phyloP scores from a whole-genome alignment of 116 monocot genomes.

The Cymodocea nodosa region DNA sequence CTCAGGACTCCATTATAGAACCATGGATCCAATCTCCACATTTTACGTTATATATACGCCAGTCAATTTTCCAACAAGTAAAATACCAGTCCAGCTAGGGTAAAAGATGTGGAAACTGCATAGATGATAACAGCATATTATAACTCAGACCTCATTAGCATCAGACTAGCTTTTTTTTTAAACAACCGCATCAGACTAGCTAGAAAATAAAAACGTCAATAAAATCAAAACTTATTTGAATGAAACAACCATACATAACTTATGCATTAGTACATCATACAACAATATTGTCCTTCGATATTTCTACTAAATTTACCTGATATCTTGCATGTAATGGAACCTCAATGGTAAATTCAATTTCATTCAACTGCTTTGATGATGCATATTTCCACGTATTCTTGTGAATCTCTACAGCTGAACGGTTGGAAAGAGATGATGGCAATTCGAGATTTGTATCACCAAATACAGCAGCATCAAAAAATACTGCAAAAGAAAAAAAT shows the following conservation, averaged over 20 bases:
- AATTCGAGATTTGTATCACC: slow-evolving; percentile 84
- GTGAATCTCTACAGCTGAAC: slow-evolving; percentile 64
- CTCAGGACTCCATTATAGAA: too few species aligned
- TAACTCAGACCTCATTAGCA: not conserved
- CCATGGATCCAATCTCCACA: too few species aligned
- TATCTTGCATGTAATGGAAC: slow-evolving; percentile 90
- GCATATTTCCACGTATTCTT: slow-evolving; percentile 14
- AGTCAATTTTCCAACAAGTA: too few species aligned
- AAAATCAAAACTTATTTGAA: not conserved
- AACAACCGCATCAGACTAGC: too few species aligned
- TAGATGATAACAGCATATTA: not conserved
- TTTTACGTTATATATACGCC: too few species aligned
- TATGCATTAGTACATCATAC: not conserved
- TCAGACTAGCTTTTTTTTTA: too few species aligned
- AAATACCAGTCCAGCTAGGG: too few species aligned
- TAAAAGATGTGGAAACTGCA: not conserved
- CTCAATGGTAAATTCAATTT: slow-evolving; percentile 19
- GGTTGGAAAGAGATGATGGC: slow-evolving; percentile 67
- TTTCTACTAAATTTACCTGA: slow-evolving; percentile 39
- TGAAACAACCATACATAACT: not conserved
- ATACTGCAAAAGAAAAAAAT: slow-evolving; percentile 25
- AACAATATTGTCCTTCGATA: not conserved
- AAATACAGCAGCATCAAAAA: slow-evolving; percentile 53
- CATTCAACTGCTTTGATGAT: slow-evolving; percentile 3
- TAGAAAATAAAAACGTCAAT: not conserved